Evolutionary conservation across 441 rosid species (phyloP).

Genomic region (Populus hybrid): DNA sequence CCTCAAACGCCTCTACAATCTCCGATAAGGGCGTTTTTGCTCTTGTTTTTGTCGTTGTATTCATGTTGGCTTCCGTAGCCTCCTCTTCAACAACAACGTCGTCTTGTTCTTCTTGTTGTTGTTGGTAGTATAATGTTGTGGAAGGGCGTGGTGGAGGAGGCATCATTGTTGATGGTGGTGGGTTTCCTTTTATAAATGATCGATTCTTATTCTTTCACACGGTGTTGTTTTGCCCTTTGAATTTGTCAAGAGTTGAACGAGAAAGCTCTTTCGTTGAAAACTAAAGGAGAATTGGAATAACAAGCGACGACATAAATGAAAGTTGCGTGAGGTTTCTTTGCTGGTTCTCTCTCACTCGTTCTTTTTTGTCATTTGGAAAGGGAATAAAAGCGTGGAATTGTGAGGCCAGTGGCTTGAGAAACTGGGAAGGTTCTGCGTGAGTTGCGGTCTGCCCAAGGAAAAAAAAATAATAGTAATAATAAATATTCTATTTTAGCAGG

Average conservation of each 20-base stretch:
- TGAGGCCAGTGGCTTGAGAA: background rate
- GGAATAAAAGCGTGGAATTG: background rate
- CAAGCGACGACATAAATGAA: background rate
- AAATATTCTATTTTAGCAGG: background rate
- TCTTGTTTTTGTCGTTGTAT: conserved; percentile 7
- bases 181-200: background rate
- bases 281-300: background rate
- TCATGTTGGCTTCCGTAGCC: conserved; percentile 29
- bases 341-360: background rate
- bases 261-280: background rate
- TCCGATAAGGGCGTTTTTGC: conserved; percentile 41
- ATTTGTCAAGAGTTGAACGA: background rate
- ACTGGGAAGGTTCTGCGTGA: conserved; percentile 11
- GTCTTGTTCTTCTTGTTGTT: background rate
- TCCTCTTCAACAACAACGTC: conserved; percentile 7
- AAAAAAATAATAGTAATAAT: too few relatives aligned
- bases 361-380: too few relatives aligned
- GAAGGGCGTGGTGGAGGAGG: background rate
- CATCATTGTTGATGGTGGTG: background rate
- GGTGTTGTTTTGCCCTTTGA: conserved; percentile 1
- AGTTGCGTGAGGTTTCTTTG: background rate
- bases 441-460: conserved; percentile 31
- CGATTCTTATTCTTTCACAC: background rate
- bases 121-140: background rate
- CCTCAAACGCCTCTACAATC: conserved; percentile 73